Base-by-base conservation (phyloP, 257 asterid species). In the Nicotiana tabacum region DNA sequence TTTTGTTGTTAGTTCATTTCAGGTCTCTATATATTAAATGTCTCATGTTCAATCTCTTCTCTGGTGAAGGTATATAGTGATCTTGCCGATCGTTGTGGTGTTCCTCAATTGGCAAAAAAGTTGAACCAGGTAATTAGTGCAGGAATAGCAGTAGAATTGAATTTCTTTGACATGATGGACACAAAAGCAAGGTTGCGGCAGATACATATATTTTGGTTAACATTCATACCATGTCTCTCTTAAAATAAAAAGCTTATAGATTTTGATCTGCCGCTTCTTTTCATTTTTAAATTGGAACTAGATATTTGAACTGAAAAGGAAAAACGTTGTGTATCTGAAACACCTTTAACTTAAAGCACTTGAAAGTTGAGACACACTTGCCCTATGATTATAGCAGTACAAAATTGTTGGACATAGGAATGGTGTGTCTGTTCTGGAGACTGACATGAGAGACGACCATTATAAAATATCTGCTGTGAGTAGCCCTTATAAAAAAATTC, bases 61-160 rank as follows among this genome's bases (percentile, higher is more conserved):
- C 15, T 48, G 58, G 67, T 88, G 81, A 82, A 96, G 99, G 98
- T 94, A 16, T 96, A 96, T 84, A 91, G 86, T 69, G 98, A 94
- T 81, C 88, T 96, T 83, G 94, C 97, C 27, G 98, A 94, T 83
- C 96, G 96, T 57, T 96, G 99, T 87, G 98, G 99, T 17, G 88
- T 93, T 69, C 97, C 97, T 85, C 98, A 96, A 90, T 84, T 96
- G 93, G 98, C 98, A 83, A 96, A 92, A 93, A 96, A 94, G 92
- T 90, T 96, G 97, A 96, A 96, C 89, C 98, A 96, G 99, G 98
- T 91, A 81, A 68, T 9, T 24, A 62, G 48, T 66, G 76, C 72
- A 79, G 67, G 80, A 77, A 58, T 48, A 60, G 15, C 24, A 48
- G 58, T 43, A 46, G 33, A 11, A 24, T 72, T 46, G 13, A 72